Evolutionary conservation across 1,284 basidiomycete genomes (phyloP).

Genomic region (Schizophyllum amplum): DNA sequence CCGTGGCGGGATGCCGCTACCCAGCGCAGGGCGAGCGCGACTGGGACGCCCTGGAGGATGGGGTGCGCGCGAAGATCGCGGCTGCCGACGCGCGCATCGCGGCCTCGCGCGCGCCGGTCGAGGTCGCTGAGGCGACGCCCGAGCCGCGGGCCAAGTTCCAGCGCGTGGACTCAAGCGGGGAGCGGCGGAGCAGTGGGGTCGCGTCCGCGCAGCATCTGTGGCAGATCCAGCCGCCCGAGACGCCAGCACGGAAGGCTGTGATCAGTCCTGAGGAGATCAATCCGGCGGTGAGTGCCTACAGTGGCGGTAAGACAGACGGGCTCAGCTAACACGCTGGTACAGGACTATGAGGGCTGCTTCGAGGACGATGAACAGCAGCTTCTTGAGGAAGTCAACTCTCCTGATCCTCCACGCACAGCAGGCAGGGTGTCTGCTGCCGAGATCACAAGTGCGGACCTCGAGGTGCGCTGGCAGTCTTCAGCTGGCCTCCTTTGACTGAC

Average conservation of each 20-base stretch:
- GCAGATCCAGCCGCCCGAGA: neutral
- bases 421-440: neutral
- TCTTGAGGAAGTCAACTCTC: too few relatives aligned
- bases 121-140: neutral
- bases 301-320: too few relatives aligned
- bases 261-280: too few relatives aligned
- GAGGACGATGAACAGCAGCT: too few relatives aligned
- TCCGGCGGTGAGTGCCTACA: too few relatives aligned
- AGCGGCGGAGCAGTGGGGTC: neutral
- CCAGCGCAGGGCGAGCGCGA: slow-evolving; percentile 39
- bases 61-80: slow-evolving; percentile 11
- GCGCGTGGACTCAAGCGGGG: slow-evolving; percentile 7
- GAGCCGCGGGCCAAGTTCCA: slow-evolving; percentile 1
- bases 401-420: too few relatives aligned
- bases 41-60: slow-evolving; percentile 32
- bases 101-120: neutral
- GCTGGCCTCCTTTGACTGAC: neutral
- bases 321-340: too few relatives aligned
- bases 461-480: neutral
- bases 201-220: neutral
- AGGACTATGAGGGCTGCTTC: too few relatives aligned
- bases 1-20: slow-evolving; percentile 43
- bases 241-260: too few relatives aligned
- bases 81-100: neutral
- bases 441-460: neutral